These are phyloP conservation scores for Sporisorium iseilematis-ciliati DNA, from an alignment of 1,284 basidiomycete species.

Conservation along the genomic window DNA sequence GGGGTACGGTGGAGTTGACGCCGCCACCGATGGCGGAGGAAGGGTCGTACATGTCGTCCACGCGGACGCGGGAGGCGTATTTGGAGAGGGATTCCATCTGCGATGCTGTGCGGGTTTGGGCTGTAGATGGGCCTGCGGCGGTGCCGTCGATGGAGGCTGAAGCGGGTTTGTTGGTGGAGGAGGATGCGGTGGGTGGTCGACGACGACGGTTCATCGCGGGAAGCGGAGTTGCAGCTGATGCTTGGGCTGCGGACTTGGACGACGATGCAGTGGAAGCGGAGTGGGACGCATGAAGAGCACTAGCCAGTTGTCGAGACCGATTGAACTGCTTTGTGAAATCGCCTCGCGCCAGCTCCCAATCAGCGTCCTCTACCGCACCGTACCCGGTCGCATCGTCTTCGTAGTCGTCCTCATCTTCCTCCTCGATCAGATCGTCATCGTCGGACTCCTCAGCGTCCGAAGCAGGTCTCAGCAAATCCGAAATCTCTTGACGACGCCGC, in stretches of 20 bases:
- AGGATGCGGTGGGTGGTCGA: slow-evolving; percentile 8
- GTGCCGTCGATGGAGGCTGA: slow-evolving; percentile 11
- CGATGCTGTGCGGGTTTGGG: slow-evolving; percentile 48
- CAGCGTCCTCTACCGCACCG: slow-evolving; percentile 66
- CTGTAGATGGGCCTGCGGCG: slow-evolving; percentile 24
- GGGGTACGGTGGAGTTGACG: slow-evolving; percentile 60
- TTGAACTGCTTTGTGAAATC: slow-evolving; percentile 70
- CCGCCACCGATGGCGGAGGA: slow-evolving; percentile 63
- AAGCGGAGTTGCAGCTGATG: slow-evolving; percentile 20
- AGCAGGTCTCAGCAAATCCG: slow-evolving; percentile 31
- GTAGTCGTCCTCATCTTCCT: slow-evolving; percentile 46
- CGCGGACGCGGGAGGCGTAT: slow-evolving; percentile 59
- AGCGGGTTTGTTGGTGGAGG: slow-evolving; percentile 7
- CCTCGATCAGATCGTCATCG: slow-evolving; percentile 10
- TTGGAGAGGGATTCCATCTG: slow-evolving; percentile 63
- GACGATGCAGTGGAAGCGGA: slow-evolving; percentile 16
- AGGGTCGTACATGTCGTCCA: slow-evolving; percentile 63
- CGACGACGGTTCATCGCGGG: slow-evolving; percentile 58
- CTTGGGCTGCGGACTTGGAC: slow-evolving; percentile 3
- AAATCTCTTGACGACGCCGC: slow-evolving; percentile 43
- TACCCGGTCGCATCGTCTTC: slow-evolving; percentile 37
- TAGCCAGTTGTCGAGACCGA: slow-evolving; percentile 62
- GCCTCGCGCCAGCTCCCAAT: slow-evolving; percentile 67
- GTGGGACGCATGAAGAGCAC: slow-evolving; percentile 33
- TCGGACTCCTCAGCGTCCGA: slow-evolving; percentile 47